Evolutionary conservation across 2,329 filamentous ascomycete genomes (phyloP), one percentile per base, ranked within the genome.

Genomic region (Ophiostoma perfectum): DNA sequence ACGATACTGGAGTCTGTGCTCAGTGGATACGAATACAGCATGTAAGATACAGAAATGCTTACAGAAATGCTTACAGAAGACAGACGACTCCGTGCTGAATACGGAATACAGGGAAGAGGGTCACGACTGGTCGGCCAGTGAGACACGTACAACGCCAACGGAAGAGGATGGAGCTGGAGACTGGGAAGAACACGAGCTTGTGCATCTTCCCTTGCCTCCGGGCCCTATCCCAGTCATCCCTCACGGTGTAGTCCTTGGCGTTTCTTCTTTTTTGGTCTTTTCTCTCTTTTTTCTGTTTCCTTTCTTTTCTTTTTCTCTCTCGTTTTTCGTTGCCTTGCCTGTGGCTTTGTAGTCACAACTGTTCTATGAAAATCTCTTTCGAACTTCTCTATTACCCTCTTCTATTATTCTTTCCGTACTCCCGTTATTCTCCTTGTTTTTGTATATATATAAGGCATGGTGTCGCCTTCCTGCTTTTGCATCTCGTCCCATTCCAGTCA

Each of bases 161-260:
- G 45, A 47, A 4, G 45, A 9, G 3, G 5, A 12, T 6, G n/a
- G n/a, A 55, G n/a, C 18, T 4, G 49, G 27, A 27, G 49, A 55
- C 2, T 7, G 18, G 9, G 47, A n/a, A 49, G 47, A 49, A 49
- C 14, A 6, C 16, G 47, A 18, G 42, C 42, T 45, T 45, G 42
- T 45, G 42, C 42, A 8, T 45, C n/a, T 55, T 55, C 49, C 55
- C 66, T 62, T 60, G 66, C 66, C 66, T 67, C 63, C 49, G 49
- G 47, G 7, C 49, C 58, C 42, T 38, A 45, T 36, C 47, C 44
- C 47, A 67, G 58, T 49, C 66, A 67, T 64, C 66, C 66, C 58
- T 64, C 27, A 60, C 55, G 14, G 18, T 60, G 11, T 44, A 27
- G 27, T 27, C 27, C 49, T 55, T 55, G n/a, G 49, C 27, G 39